phyloP scores from a whole-genome alignment of 371 early-diverging fungal genomes.

The Gilbertella persicaria region DNA sequence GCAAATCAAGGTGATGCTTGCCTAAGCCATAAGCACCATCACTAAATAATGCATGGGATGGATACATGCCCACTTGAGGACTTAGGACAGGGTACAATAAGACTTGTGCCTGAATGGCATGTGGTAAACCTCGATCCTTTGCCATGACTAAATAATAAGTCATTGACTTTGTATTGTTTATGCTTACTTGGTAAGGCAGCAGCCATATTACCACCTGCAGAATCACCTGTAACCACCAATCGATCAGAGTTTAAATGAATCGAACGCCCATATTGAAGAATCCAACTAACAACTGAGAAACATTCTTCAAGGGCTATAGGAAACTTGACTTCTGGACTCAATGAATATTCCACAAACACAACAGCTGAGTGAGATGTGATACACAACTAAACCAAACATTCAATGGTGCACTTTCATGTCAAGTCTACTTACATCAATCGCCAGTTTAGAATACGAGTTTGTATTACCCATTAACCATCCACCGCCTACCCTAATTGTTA shows the following conservation, averaged over 20 bases:
- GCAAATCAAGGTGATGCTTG: background rate
- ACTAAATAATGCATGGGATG: slow-evolving; percentile 12
- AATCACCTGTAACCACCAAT: slow-evolving; percentile 24
- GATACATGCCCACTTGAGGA: background rate
- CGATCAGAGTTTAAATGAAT: slow-evolving; percentile 13
- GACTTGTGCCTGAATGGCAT: slow-evolving; percentile 16
- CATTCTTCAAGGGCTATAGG: slow-evolving; percentile 21
- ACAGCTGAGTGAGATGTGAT: slow-evolving; percentile 13
- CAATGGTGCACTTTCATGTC: background rate
- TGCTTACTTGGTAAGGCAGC: slow-evolving; percentile 18
- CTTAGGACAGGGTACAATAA: slow-evolving; percentile 21
- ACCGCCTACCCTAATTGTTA: too few relatives aligned
- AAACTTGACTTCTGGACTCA: slow-evolving; percentile 25
- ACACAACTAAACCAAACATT: background rate
- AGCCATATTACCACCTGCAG: slow-evolving; percentile 35
- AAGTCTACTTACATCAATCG: slow-evolving; percentile 14
- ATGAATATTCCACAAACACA: slow-evolving; percentile 20
- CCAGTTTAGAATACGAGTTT: slow-evolving; percentile 13
- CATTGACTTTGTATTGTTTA: too few relatives aligned
- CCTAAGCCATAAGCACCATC: slow-evolving; percentile 14
- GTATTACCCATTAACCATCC: slow-evolving; percentile 16
- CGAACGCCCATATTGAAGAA: slow-evolving; percentile 8
- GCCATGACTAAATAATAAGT: too few relatives aligned
- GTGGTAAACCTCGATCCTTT: slow-evolving; percentile 14
- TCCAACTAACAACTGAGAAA: slow-evolving; percentile 16